Base-by-base conservation (phyloP, 768 basidiomycete species). In the Suillus weaverae region DNA sequence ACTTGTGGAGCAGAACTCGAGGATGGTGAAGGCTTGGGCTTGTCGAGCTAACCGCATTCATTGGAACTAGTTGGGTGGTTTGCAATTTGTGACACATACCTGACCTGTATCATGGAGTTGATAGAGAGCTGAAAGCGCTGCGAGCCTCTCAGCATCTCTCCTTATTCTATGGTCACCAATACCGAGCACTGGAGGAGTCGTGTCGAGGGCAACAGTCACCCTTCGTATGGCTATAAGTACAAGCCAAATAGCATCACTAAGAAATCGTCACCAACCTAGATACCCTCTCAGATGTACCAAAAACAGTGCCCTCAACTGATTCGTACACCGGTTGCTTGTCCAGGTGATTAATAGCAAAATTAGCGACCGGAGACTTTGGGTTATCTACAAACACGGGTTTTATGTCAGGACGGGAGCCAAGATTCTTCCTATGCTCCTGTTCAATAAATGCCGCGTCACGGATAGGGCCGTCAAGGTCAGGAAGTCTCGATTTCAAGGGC, bases 121-220 rank as follows among this genome's bases (percentile, higher is more conserved):
- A 71, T 90, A 85, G 39, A 91, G 75, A 8, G 88, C 89, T 51
- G 88, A 88, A 32, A 94, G 77, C 1, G 89, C 89, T 7, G 93
- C 92, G n/a, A 95, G 79, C 72, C 84, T 83, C 68, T 90, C 86
- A 0, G 94, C 88, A 26, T 88, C 83, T 68, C 87, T 89, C 74
- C 82, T 87, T 16, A 77, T 80, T 5, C 73, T 13, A 54, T 81
- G 77, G 74, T 93, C 89, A 8, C 91, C 93, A 3, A 88, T 74
- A 9, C 85, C 92, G 62, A 83, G 70, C 39, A 92, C 73, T 14
- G 75, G 75, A 7, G 72, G 73, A n/a, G 62, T 66, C 32, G 71
- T 74, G 36, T 71, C 69, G 43, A 77, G 71, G 4, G 48, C 30
- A 53, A 79, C 68, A 30, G 74, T 64, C 8, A 68, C 71, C 54